These are phyloP conservation scores for Boletus bicolor DNA, from an alignment of 768 basidiomycete species.

Conservation along the genomic window DNA sequence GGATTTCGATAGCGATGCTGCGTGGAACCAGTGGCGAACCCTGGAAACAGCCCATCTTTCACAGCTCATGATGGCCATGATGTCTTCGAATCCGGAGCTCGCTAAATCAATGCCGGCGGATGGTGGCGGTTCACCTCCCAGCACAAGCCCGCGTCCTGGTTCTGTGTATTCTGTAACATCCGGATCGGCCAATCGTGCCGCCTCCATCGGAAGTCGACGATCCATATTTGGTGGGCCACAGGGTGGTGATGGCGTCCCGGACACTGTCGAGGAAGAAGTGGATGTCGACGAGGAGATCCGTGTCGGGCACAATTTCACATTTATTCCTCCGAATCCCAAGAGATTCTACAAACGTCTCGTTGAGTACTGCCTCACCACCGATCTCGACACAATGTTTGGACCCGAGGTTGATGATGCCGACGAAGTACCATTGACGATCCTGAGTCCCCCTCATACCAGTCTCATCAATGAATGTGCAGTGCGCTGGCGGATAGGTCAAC, in stretches of 20 bases:
- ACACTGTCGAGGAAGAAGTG: constrained; percentile 38
- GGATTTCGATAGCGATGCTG: constrained; percentile 80
- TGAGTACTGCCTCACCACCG: constrained; percentile 75
- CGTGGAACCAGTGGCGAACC: constrained; percentile 81
- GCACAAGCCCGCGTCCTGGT: constrained; percentile 45
- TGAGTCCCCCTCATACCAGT: constrained; percentile 75
- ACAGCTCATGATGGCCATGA: constrained; percentile 85
- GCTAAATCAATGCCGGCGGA: constrained; percentile 74
- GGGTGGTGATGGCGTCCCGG: constrained; percentile 30
- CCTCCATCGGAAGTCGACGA: constrained; percentile 65
- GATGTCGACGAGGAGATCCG: constrained; percentile 68
- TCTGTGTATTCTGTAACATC: constrained; percentile 52
- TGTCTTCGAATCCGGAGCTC: constrained; percentile 80
- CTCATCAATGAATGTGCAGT: constrained; percentile 85
- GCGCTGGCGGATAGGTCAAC: constrained; percentile 84
- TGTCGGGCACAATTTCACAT: constrained; percentile 79
- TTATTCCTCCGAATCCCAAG: constrained; percentile 85
- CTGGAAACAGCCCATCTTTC: constrained; percentile 81
- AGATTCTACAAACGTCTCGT: constrained; percentile 83
- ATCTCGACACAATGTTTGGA: constrained; percentile 86
- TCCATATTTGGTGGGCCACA: constrained; percentile 46
- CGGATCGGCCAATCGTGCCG: constrained; percentile 42
- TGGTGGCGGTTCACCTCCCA: constrained; percentile 11
- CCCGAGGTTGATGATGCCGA: constrained; percentile 92
- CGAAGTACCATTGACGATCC: constrained; percentile 90